Percentiles rank a stretch among this genome's conserved stretches.
Evolutionary conservation across 2,329 filamentous ascomycete genomes (phyloP).

Genomic region (Diaporthe batatas): DNA sequence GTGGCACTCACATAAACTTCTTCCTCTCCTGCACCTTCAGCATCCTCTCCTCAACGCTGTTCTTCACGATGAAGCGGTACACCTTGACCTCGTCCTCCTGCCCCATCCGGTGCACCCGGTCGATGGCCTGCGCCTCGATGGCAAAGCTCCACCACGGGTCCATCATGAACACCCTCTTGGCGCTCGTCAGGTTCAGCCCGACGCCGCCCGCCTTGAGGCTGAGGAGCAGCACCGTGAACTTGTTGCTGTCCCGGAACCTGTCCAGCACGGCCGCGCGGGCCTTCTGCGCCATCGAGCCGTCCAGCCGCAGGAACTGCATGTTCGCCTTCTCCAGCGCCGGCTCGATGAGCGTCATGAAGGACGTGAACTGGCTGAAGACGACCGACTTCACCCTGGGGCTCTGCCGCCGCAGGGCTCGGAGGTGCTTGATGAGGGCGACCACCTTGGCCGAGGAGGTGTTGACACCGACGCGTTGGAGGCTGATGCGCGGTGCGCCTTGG

Average conservation of each 20-base stretch:
- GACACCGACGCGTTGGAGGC: slow-evolving; percentile 70
- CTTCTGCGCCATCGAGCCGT: slow-evolving; percentile 91
- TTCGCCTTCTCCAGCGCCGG: slow-evolving; percentile 80
- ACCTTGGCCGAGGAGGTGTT: slow-evolving; percentile 90
- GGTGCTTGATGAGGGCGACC: slow-evolving; percentile 79
- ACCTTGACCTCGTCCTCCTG: slow-evolving; percentile 90
- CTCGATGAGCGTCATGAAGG: slow-evolving; percentile 92
- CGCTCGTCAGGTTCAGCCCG: slow-evolving; percentile 90
- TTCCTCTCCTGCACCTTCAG: slow-evolving; percentile 93
- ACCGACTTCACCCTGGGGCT: slow-evolving; percentile 85
- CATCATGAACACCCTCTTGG: slow-evolving; percentile 97
- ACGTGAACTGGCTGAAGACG: slow-evolving; percentile 97
- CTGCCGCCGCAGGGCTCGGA: slow-evolving; percentile 76
- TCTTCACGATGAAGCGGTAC: slow-evolving; percentile 87
- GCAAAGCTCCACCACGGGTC: slow-evolving; percentile 99
- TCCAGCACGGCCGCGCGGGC: slow-evolving; percentile 81
- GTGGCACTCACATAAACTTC: slow-evolving; percentile 85
- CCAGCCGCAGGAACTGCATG: slow-evolving; percentile 87
- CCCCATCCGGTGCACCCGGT: slow-evolving; percentile 97
- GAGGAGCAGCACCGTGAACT: slow-evolving; percentile 82
- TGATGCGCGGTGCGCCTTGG: slow-evolving; percentile 64
- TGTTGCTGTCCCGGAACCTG: slow-evolving; percentile 74
- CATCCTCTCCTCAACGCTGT: slow-evolving; percentile 97
- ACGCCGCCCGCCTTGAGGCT: slow-evolving; percentile 92
- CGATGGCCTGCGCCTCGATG: slow-evolving; percentile 96